Evolutionary conservation across 2,329 filamentous ascomycete genomes (phyloP).

Genomic region (Raffaelea ambrosiae): DNA sequence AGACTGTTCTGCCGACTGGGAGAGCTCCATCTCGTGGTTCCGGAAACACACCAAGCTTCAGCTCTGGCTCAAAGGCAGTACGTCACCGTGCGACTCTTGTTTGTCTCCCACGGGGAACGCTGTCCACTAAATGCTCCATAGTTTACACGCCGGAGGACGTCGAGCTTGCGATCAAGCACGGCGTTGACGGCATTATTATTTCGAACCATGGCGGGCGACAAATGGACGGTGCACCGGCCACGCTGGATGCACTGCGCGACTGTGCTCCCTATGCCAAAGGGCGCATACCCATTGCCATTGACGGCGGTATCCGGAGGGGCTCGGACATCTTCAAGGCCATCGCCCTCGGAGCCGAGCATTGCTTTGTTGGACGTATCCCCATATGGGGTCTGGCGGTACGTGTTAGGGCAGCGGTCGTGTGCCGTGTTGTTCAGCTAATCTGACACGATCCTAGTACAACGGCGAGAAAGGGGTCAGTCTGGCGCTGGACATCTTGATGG

Average conservation of each 20-base stretch:
- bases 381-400: slow-evolving; percentile 7
- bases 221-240: neutral
- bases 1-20: slow-evolving; percentile 32
- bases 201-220: neutral
- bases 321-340: neutral
- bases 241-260: neutral
- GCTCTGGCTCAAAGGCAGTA: slow-evolving; percentile 35
- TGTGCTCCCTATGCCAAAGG: slow-evolving; percentile 34
- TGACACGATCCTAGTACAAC: slow-evolving; percentile 25
- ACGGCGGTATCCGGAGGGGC: neutral
- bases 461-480: slow-evolving; percentile 77
- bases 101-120: neutral
- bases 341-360: neutral
- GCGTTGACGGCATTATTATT: neutral
- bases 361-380: neutral
- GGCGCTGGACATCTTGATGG: slow-evolving; percentile 84
- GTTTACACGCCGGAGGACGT: slow-evolving; percentile 26
- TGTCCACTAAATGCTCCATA: neutral
- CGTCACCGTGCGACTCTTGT: too few species aligned
- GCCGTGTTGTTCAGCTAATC: neutral
- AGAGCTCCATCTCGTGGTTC: slow-evolving; percentile 38
- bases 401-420: neutral
- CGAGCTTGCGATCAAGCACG: slow-evolving; percentile 24
- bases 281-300: neutral
- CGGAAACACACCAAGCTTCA: slow-evolving; percentile 35